Conservation (phyloP, 2,329 filamentous ascomycete species). For the Fusarium dlaminii region DNA sequence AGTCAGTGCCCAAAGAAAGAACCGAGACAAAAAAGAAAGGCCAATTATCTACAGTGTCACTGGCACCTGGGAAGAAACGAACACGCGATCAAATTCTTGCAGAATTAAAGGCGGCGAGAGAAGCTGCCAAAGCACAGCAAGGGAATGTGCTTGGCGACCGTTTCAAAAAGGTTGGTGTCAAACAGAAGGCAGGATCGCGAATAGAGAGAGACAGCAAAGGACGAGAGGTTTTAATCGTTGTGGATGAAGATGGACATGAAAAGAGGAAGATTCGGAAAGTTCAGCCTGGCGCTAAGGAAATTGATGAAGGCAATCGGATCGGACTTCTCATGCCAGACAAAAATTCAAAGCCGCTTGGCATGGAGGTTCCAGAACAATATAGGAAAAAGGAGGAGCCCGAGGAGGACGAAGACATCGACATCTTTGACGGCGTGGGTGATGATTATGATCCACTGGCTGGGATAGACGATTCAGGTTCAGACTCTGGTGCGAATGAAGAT, state of each 20-base stretch:
- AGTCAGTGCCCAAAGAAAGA: conserved; percentile 61
- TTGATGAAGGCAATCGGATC: conserved; percentile 49
- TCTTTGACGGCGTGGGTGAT: conserved; percentile 72
- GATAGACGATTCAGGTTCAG: conserved; percentile 59
- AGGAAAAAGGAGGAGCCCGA: conserved; percentile 58
- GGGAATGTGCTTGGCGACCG: conserved; percentile 64
- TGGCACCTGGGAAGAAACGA: conserved; percentile 67
- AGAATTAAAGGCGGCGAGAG: conserved; percentile 70
- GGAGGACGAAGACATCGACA: conserved; percentile 67
- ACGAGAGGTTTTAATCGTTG: conserved; percentile 70
- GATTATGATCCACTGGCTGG: conserved; percentile 75
- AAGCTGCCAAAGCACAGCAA: conserved; percentile 65
- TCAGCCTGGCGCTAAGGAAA: conserved; percentile 51
- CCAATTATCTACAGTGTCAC: conserved; percentile 63
- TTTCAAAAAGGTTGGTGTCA: conserved; percentile 72
- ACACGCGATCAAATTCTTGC: conserved; percentile 74
- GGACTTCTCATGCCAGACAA: conserved; percentile 65
- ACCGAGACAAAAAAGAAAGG: conserved; percentile 65
- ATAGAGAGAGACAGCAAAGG: conserved; percentile 70
- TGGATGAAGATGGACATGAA: conserved; percentile 73
- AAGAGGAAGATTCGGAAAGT: conserved; percentile 70
- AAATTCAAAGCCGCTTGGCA: conserved; percentile 66
- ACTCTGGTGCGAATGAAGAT: conserved; percentile 54
- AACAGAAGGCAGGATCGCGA: conserved; percentile 62
- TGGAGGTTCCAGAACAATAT: conserved; percentile 72